phyloP scores from a whole-genome alignment of 306 rosid species.

The Leucaena leucocephala region DNA sequence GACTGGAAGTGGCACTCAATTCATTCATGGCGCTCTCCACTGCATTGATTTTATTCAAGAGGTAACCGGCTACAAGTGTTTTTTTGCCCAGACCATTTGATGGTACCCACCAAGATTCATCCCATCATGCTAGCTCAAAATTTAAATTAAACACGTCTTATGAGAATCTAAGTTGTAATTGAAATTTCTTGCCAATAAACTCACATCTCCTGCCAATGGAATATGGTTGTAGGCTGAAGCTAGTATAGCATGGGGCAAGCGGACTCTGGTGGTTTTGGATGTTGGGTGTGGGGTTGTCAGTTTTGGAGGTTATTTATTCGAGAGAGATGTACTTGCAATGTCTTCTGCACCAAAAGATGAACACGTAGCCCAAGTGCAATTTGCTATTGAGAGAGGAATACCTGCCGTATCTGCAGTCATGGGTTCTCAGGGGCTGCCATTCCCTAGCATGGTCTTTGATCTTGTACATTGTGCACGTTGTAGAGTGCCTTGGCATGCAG shows the following conservation, averaged over 20 bases:
- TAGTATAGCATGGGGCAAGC: slow-evolving; percentile 74
- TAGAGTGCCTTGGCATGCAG: slow-evolving; percentile 90
- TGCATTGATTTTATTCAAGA: slow-evolving; percentile 81
- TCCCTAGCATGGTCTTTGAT: slow-evolving; percentile 80
- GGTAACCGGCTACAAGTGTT: slow-evolving; percentile 43
- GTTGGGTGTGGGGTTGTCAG: slow-evolving; percentile 98
- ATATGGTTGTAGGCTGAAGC: slow-evolving; percentile 62
- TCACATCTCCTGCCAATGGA: neutral
- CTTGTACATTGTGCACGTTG: slow-evolving; percentile 83
- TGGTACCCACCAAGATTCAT: slow-evolving; percentile 10
- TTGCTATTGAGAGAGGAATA: slow-evolving; percentile 92
- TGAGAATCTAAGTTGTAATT: neutral
- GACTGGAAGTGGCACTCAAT: slow-evolving; percentile 95
- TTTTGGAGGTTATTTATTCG: slow-evolving; percentile 86
- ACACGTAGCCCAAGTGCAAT: slow-evolving; percentile 94
- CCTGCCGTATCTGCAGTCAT: slow-evolving; percentile 94
- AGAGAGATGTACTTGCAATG: slow-evolving; percentile 81
- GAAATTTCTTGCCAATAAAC: neutral
- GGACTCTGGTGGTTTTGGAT: slow-evolving; percentile 73
- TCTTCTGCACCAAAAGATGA: slow-evolving; percentile 96
- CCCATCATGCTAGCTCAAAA: neutral
- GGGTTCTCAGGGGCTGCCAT: slow-evolving; percentile 90
- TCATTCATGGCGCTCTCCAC: slow-evolving; percentile 88
- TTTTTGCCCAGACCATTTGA: neutral
- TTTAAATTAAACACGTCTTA: neutral